A percentile compares a stretch with the other conserved stretches of the same genome.
Evolutionary conservation across 2,329 filamentous ascomycete genomes (phyloP).

Genomic region (Aspergillus quadrilineatus): DNA sequence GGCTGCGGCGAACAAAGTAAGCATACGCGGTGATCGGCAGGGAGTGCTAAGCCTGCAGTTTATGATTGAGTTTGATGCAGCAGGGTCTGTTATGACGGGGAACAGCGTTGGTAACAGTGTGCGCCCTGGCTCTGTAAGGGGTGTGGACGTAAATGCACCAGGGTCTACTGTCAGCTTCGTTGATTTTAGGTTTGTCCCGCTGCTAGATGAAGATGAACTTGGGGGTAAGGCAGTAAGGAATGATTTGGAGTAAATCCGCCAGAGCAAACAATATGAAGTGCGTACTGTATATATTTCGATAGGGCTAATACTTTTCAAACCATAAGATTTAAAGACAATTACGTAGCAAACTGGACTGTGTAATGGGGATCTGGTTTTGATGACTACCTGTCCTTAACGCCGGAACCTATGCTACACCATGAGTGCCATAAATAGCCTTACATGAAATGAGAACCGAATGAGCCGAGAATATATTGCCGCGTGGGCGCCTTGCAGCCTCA

Average conservation of each 20-base stretch:
- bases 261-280: neutral
- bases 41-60: conserved; percentile 94
- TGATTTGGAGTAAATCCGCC: neutral
- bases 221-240: conserved; percentile 15
- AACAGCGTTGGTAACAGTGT: conserved; percentile 22
- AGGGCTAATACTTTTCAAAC: no score
- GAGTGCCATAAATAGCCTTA: neutral
- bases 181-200: conserved; percentile 49
- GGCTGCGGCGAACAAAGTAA: conserved; percentile 88
- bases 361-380: neutral
- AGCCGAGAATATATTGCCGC: neutral
- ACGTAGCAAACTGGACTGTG: no score
- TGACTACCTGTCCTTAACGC: neutral
- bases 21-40: conserved; percentile 80
- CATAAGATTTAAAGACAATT: no score
- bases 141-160: conserved; percentile 5
- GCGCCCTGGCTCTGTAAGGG: conserved; percentile 21
- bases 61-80: conserved; percentile 82
- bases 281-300: no score
- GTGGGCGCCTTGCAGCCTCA: neutral
- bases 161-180: conserved; percentile 44
- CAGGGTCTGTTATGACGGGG: conserved; percentile 24
- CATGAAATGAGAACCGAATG: neutral
- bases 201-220: conserved; percentile 43
- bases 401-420: neutral